These are phyloP conservation scores for Candida ipomoeae DNA, from an alignment of 805 yeast species.

Conservation along the genomic window DNA sequence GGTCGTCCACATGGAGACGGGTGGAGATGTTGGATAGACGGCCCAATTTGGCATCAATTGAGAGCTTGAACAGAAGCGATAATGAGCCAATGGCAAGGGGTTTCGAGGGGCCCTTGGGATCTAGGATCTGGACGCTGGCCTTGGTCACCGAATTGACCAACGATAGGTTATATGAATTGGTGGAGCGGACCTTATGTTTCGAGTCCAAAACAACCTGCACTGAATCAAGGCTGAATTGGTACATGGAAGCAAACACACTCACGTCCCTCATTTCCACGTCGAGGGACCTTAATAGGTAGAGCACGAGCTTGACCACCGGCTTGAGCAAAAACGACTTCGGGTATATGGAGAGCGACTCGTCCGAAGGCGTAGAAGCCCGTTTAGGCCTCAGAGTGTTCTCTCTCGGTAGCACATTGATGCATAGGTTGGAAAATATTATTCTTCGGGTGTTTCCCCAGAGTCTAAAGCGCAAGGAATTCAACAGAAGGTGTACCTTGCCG, in stretches of 20 bases:
- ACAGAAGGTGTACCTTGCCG: conserved; percentile 11
- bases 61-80: conserved; percentile 6
- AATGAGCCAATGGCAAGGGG: conserved; percentile 6
- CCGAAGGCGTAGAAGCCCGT: neutral
- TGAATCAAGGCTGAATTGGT: neutral
- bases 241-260: neutral
- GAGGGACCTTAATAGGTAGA: neutral
- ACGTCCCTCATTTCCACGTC: conserved; percentile 9
- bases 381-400: neutral
- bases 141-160: conserved; percentile 1
- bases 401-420: conserved; percentile 1
- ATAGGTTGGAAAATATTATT: conserved; percentile 28
- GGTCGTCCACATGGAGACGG: conserved; percentile 12
- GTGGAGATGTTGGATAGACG: conserved; percentile 6
- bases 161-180: neutral
- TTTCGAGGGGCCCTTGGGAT: neutral
- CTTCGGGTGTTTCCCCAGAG: conserved; percentile 38
- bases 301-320: neutral
- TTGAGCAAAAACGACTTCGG: conserved; percentile 4
- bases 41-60: conserved; percentile 8
- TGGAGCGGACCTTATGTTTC: neutral
- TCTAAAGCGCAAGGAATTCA: conserved; percentile 27
- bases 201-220: conserved; percentile 1
- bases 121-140: neutral
- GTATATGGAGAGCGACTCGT: conserved; percentile 9